Evolutionary conservation across 768 basidiomycete species (phyloP).

Genomic region (Auricularia sp.): DNA sequence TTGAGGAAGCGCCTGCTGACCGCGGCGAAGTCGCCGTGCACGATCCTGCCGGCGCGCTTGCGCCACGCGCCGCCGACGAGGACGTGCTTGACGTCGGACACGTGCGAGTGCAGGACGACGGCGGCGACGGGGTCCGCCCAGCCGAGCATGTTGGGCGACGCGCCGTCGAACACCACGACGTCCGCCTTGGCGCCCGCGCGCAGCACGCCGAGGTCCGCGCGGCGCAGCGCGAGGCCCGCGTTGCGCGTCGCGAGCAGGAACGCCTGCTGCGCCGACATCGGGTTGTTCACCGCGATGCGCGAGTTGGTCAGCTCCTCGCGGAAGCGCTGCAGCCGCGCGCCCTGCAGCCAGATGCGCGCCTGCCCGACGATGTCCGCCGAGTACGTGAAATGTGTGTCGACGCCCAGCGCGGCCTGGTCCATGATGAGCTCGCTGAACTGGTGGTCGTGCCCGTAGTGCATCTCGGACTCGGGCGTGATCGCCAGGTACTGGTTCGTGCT

Average conservation of each 20-base stretch:
- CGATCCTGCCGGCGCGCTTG: not conserved
- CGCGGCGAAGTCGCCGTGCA: not conserved
- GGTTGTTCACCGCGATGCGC: not conserved
- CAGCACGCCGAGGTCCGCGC: not conserved
- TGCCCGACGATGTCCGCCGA: not conserved
- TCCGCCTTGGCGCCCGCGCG: not conserved
- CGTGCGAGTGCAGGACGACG: not conserved
- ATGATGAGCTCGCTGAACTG: not conserved
- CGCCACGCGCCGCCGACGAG: not conserved
- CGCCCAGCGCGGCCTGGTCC: conserved; percentile 1
- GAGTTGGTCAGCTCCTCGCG: not conserved
- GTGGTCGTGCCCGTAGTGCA: not conserved
- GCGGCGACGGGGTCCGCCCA: not conserved
- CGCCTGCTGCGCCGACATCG: not conserved
- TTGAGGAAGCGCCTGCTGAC: not conserved
- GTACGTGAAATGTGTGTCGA: conserved; percentile 1
- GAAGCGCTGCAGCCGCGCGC: not conserved
- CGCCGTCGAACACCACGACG: not conserved
- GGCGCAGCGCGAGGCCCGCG: not conserved
- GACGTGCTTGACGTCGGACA: not conserved
- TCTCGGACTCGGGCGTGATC: not conserved
- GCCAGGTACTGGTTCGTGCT: not conserved
- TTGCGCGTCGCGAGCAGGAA: not conserved
- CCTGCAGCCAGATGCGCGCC: conserved; percentile 1
- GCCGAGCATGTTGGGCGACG: not conserved